A percentile compares a stretch with the other conserved stretches of the same genome.
Evolutionary conservation across 2,329 filamentous ascomycete species (phyloP).

Genomic region (Ceratocystis ficicola): DNA sequence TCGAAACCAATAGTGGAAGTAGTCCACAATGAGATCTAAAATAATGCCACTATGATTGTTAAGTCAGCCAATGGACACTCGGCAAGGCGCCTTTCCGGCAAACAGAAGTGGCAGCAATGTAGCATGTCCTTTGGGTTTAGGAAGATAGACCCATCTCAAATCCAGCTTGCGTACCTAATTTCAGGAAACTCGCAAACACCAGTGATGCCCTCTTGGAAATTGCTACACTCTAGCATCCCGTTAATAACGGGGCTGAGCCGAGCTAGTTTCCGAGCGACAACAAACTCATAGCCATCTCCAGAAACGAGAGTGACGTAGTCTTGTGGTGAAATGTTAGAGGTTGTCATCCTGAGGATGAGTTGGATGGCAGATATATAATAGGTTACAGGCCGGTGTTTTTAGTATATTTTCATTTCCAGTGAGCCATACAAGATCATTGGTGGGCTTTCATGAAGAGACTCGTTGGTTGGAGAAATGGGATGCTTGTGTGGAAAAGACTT

Average conservation of each 20-base stretch:
- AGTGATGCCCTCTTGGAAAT: constrained; percentile 22
- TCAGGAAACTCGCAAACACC: constrained; percentile 23
- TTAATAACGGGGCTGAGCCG: constrained; percentile 59
- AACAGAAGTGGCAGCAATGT: too few relatives aligned
- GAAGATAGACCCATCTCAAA: neutral
- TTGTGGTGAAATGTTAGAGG: constrained; percentile 26
- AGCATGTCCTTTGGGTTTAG: too few relatives aligned
- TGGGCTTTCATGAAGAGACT: neutral
- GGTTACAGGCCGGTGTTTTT: neutral
- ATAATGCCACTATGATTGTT: constrained; percentile 49
- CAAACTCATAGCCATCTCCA: constrained; percentile 63
- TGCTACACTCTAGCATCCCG: constrained; percentile 61
- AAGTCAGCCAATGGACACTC: neutral
- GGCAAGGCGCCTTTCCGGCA: neutral
- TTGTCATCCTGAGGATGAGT: neutral
- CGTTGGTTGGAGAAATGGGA: neutral
- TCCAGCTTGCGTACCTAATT: constrained; percentile 20
- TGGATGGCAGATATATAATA: neutral
- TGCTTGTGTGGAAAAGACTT: neutral
- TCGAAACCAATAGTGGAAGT: constrained; percentile 77
- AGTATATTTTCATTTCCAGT: neutral
- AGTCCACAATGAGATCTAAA: constrained; percentile 70
- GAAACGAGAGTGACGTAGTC: constrained; percentile 71
- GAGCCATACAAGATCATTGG: neutral
- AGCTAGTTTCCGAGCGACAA: constrained; percentile 58